Evolutionary conservation across 306 rosid genomes (phyloP).

Genomic region (Sicyos edulis): DNA sequence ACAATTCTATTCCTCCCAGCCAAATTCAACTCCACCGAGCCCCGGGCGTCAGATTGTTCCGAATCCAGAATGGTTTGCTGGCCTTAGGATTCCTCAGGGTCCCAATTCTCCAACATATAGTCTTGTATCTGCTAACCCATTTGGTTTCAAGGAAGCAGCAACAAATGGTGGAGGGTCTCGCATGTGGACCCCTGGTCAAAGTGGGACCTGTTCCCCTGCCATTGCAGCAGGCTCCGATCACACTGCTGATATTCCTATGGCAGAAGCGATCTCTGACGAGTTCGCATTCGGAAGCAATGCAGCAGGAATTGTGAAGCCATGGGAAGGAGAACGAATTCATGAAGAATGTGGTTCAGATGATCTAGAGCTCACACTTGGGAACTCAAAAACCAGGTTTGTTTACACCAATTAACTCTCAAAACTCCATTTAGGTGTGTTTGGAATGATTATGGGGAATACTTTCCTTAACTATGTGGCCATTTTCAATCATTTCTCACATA

Average conservation of each 20-base stretch:
- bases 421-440: background rate
- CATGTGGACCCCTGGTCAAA: conserved; percentile 88
- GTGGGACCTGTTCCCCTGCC: conserved; percentile 89
- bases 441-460: too few relatives aligned
- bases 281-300: conserved; percentile 75
- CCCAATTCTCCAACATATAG: conserved; percentile 78
- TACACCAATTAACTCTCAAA: conserved; percentile 1
- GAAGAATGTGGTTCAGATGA: conserved; percentile 77
- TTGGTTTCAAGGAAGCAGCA: conserved; percentile 69
- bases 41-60: conserved; percentile 59
- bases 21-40: conserved; percentile 80
- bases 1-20: conserved; percentile 52
- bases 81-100: conserved; percentile 58
- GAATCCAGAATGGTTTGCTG: conserved; percentile 70
- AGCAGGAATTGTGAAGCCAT: conserved; percentile 62
- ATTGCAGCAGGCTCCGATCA: conserved; percentile 67
- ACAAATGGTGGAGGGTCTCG: conserved; percentile 53
- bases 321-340: conserved; percentile 86
- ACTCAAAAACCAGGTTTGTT: conserved; percentile 66
- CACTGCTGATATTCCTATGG: conserved; percentile 70
- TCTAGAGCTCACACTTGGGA: conserved; percentile 87
- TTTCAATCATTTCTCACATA: too few relatives aligned
- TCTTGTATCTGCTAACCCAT: conserved; percentile 69
- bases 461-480: too few relatives aligned
- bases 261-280: conserved; percentile 64